Base-by-base conservation (phyloP, 495 filamentous ascomycete species). In the Acidiella bohemica region DNA sequence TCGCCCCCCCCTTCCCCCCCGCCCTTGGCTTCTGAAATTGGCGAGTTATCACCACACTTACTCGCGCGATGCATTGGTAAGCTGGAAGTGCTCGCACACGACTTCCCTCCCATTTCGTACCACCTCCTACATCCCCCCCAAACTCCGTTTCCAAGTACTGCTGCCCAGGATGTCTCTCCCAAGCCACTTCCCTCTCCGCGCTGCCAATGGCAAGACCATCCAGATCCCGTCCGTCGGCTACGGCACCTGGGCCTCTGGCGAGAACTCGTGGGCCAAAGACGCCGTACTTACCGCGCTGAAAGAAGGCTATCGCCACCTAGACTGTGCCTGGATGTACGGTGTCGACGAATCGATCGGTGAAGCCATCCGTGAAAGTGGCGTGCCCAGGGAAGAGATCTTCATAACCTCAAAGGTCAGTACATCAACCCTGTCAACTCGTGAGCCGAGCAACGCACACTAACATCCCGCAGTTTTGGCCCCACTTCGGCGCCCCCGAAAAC, bases 301-400 rank as follows among this genome's bases (percentile, higher is more conserved):
- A 45, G 43, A 61, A 8, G 81, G 81, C 5, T 86, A 83, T 53
- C 62, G 65, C 36, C 79, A 80, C 19, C 64, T 77, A 47, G 73
- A 76, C 57, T 60, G 65, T 46, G 64, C 73, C 3, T 72, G 70
- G 61, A 72, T 70, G 59, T 76, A 77, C 55, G 47, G 64, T 67
- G 8, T 49, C 33, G 74, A 76, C 62, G 71, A 75, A 45, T 66
- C 72, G 36, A 67, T 76, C 2, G 72, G 73, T 10, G 51, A 62
- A 40, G 73, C 67, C 4, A 55, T 77, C 31, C 61, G 60, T 32
- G 67, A 52, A 17, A 45, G 24, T 17, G 39, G 40, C 21, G 19
- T 53, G n/a, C 36, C 44, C 4, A 29, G 46, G 7, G 31, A 36
- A 20, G 46, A 55, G 17, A 30, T 53, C 33, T 44, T 54, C 32